Evolutionary conservation across 2,329 filamentous ascomycete genomes (phyloP), one percentile per base, ranked within the genome.

Genomic region (Penicillium brevicompactum): DNA sequence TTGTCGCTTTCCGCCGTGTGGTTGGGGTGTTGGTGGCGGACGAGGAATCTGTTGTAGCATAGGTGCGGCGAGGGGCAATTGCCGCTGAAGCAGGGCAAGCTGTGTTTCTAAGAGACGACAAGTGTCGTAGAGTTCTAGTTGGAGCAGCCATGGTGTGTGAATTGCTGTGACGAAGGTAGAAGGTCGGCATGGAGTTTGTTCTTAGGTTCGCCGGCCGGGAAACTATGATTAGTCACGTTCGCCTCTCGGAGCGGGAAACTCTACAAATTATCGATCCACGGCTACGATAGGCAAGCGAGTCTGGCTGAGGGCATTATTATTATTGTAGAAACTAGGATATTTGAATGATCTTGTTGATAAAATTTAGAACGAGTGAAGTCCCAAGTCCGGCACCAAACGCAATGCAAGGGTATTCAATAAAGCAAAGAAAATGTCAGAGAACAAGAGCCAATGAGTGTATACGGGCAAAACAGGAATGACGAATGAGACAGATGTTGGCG

Each of bases 1-100:
- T 73, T 13, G 83, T 87, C 30, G 73, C 76, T 54, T 74, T 88
- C 61, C 80, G 81, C 51, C 75, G 73, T 7, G 87, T 89, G 49
- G 47, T 62, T 8, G 65, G 61, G 56, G 65, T 67, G 57, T 66
- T 64, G 41, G 67, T 70, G 53, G 71, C 70, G 59, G 70, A 71
- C 30, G 70, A 67, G 41, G 67, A 61, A 53, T 70, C 69, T 18
- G 73, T 73, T n/a, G 74, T 77, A 34, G 74, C 74, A 53, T 76
- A 77, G 55, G 61, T 60, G 53, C 74, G 72, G 56, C 58, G 46
- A 11, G 64, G 48, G 32, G 60, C 40, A 53, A 62, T 38, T 40
- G 57, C 24, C 30, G 56, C 40, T 8, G 59, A 53, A 8, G 54
- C 27, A 40, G 67, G 60, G 53, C 60, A 52, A 27, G 63, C 8